A percentile compares a stretch with the other conserved stretches of the same genome.
Evolutionary conservation across 106 monocot genomes (phyloP).

Genomic region (Hemerocallis citrina): DNA sequence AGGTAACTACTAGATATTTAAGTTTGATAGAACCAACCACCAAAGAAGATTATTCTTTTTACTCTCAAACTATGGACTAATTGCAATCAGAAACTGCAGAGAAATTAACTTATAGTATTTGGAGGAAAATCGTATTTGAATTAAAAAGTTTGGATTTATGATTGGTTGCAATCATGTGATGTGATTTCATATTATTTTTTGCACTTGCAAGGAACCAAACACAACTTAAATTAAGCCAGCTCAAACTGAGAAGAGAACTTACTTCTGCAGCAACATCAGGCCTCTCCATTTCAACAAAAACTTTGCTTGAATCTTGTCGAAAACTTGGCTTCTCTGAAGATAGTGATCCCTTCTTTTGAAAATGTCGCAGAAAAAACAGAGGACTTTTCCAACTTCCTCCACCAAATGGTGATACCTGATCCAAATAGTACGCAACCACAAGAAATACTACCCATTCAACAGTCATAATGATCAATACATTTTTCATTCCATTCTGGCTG

Average conservation of each 20-base stretch:
- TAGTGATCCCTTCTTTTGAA: slow-evolving; percentile 8
- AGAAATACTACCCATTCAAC: slow-evolving; percentile 62
- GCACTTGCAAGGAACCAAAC: no score
- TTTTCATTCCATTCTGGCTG: slow-evolving; percentile 56
- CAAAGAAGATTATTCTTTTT: no score
- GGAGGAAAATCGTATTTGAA: no score
- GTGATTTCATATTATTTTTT: no score
- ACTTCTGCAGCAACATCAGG: slow-evolving; percentile 66
- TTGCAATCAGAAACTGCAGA: no score
- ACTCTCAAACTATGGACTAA: no score
- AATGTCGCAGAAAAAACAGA: slow-evolving; percentile 21
- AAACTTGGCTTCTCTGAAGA: slow-evolving; percentile 17
- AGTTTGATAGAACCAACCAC: no score
- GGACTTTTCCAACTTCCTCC: slow-evolving; percentile 15
- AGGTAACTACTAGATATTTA: no score
- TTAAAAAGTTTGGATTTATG: no score
- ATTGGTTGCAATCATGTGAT: no score
- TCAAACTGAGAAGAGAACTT: slow-evolving; percentile 10
- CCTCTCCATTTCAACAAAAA: slow-evolving; percentile 58
- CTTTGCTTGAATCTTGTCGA: slow-evolving; percentile 35
- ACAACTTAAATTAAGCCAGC: neutral
- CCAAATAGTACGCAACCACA: slow-evolving; percentile 48
- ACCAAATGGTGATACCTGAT: slow-evolving; percentile 25
- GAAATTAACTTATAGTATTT: no score
- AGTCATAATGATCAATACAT: slow-evolving; percentile 48